Base-by-base conservation (phyloP, 352 stramenopile genomes). In the Globisporangium uncinulatum region DNA sequence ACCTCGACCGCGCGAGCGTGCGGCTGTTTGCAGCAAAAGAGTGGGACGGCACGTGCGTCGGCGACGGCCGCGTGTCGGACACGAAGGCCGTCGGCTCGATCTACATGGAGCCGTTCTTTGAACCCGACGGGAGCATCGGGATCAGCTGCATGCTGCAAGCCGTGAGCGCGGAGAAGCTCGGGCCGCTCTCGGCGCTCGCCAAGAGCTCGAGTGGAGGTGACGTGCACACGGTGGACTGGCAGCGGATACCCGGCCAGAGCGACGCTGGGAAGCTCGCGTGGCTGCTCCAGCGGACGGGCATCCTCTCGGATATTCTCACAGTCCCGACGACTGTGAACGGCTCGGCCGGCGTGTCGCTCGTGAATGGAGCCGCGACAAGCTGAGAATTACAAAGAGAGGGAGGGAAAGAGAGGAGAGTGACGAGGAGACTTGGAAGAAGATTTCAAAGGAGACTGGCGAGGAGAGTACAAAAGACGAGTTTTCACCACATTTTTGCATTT, bases 11-110 rank as follows among this genome's bases (percentile, higher is more conserved):
- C 32, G 74, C 77, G 11, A 92, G 79, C 29, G 77, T 95, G 17
- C 76, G 83, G 2, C 65, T 95, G 31, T 79, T 92, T 53, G 70
- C 82, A 20, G 81, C 83, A 2, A 81, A 78, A 17, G 83, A 90
- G 42, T 95, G 85, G 85, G 71, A 93, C 45, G 85, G 85, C 43
- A 89, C 71, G 44, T 93, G 74, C 61, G 83, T 95, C 54, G 85
- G 85, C n/a, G 85, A 95, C 66, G 85, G 85, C 19, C 83, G 84
- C 47, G 83, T 95, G 11, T 81, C 85, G 14, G 85, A 93, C 61
- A 74, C 83, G 11, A 79, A 83, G 19, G 66, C 71, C 0, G 76
- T 83, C 21, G 70, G 76, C 13, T 88, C 69, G 13, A 84, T 89
- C 58, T 89, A 83, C 57, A 73, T 95, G 11, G 81, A 92, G 69